phyloP scores from a whole-genome alignment of 352 stramenopile genomes.

The Pythium sukuiense region DNA sequence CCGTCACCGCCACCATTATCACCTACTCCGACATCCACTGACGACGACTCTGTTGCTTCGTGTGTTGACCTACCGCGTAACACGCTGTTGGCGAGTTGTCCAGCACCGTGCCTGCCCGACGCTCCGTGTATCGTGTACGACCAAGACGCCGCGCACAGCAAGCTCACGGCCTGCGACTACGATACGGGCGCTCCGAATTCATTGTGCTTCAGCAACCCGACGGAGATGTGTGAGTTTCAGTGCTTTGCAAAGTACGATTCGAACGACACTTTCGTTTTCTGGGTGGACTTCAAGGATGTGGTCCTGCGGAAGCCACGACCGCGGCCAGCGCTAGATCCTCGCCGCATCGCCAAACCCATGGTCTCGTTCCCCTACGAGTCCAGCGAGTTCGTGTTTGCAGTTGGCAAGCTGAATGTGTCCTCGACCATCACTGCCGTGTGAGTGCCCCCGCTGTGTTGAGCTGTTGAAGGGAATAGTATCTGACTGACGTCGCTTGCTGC shows the following conservation, averaged over 20 bases:
- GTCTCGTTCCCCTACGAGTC: neutral
- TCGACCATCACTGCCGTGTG: neutral
- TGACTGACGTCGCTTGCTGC: neutral
- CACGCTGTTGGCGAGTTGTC: neutral
- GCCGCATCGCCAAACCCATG: neutral
- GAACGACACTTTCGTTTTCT: neutral
- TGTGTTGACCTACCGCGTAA: neutral
- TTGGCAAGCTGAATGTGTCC: neutral
- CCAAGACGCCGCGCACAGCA: neutral
- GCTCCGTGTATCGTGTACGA: neutral
- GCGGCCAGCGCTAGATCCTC: neutral
- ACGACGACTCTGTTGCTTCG: neutral
- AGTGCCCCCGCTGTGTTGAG: too few relatives aligned
- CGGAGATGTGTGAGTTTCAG: neutral
- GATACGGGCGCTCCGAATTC: neutral
- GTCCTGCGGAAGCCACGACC: neutral
- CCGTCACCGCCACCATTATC: too few relatives aligned
- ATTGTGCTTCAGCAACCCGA: neutral
- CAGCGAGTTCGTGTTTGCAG: neutral
- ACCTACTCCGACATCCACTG: too few relatives aligned
- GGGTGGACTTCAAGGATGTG: neutral
- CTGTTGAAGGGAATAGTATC: neutral
- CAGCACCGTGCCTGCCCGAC: neutral
- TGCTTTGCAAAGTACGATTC: neutral
- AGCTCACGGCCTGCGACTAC: neutral